Percentiles rank a stretch among this genome's conserved stretches.
These are phyloP conservation scores for Coriolopsis trogii DNA, from an alignment of 1,284 basidiomycete genomes.

Conservation along the genomic window DNA sequence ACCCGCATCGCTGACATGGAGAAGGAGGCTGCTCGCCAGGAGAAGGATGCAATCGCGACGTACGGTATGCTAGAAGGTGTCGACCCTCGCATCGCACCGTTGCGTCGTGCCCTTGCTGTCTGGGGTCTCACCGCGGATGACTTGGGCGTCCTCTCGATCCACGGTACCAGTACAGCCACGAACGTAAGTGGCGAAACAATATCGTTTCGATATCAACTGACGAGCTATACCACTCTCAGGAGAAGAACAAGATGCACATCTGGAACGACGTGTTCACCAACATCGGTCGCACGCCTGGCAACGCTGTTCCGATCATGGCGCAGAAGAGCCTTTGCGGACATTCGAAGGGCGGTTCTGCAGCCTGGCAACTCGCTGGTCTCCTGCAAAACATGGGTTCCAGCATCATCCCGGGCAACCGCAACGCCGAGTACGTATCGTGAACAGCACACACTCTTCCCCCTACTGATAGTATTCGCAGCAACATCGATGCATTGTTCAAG, in stretches of 20 bases:
- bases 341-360: constrained; percentile 95
- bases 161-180: constrained; percentile 95
- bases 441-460: background rate
- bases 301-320: constrained; percentile 95
- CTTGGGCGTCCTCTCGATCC: constrained; percentile 87
- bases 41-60: constrained; percentile 86
- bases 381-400: constrained; percentile 87
- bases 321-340: constrained; percentile 97
- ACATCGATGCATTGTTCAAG: constrained; percentile 92
- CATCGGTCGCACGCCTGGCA: constrained; percentile 88
- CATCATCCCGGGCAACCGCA: constrained; percentile 95
- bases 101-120: constrained; percentile 93
- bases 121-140: constrained; percentile 96
- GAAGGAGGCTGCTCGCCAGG: constrained; percentile 86
- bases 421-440: constrained; percentile 76
- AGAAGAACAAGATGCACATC: constrained; percentile 97
- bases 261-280: constrained; percentile 94
- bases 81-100: constrained; percentile 85
- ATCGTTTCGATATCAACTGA: background rate
- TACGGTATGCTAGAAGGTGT: constrained; percentile 95
- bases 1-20: constrained; percentile 83
- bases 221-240: constrained; percentile 44
- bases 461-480: constrained; percentile 50
- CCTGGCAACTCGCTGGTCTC: constrained; percentile 96
- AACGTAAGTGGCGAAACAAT: constrained; percentile 55